Evolutionary conservation across 2,329 filamentous ascomycete species (phyloP), one percentile per base, ranked within the genome.

Genomic region (Blastomyces gilchristii): DNA sequence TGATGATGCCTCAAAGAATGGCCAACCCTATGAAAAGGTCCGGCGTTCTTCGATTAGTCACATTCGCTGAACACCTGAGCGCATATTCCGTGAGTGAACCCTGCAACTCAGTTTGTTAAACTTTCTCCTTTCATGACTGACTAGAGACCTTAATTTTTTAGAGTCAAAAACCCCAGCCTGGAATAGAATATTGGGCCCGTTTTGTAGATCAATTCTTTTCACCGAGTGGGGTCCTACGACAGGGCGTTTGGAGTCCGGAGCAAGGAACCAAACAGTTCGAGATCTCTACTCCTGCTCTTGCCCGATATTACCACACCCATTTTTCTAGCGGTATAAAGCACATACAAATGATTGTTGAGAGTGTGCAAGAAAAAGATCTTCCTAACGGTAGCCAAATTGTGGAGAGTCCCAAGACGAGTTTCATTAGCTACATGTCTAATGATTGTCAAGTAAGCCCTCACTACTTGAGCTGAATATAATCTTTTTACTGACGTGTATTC

Each of bases 381-480:
- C 80, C 82, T 1, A 84, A 83, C 63, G 85, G 87, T 58, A 85
- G 85, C 56, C 86, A 89, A 69, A 87, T 87, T 68, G 87, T 97
- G 28, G 88, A 90, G 68, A 91, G 90, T 71, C 78, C 79, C 31
- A 89, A 86, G 69, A 86, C 91, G 34, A 94, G 86, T 70, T 85
- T 97, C 63, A 87, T 94, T 5, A 95, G 96, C 73, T 95, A 90
- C 84, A 97, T 93, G 71, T 85, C 89, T 60, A 90, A 88, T 66
- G 88, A 87, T 61, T 89, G 88, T 65, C 91, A 94, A 72, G 89
- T 93, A 81, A 76, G 85, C 80, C 41, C 57, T 18, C 52, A 31
- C 43, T 43, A 18, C 8, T 37, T 34, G 41, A 43, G 16, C n/a
- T 45, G 12, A 31, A 14, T 58, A 28, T 18, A 22, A 45, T 6